Base-by-base conservation (phyloP, 345 rosid genomes). In the Murraya paniculata region DNA sequence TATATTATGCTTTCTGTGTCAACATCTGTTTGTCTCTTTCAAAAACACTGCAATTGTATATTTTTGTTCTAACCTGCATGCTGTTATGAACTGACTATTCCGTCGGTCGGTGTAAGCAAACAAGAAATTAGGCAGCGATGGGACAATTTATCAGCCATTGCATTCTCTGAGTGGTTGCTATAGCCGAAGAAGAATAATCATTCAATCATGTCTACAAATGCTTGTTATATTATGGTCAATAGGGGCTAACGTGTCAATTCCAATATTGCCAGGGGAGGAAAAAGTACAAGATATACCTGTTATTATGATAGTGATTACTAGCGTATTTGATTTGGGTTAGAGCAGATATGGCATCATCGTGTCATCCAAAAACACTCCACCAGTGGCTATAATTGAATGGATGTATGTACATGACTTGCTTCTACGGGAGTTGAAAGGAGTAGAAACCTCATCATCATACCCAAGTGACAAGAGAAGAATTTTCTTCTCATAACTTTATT, bases 81-180 rank as follows among this genome's bases (percentile, higher is more conserved):
- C 61, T 14, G 67, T 0, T 14, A 16, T 28, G 30, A 7, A 13
- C 50, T 13, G 0, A 61, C 13, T 61, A 13, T 31, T 18, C 22
- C 3, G 31, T 7, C 9, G 22, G 38, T 16, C 2, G 0, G 21
- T 2, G n/a, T 18, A 31, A 6, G 41, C 68, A 64, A 64, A 31
- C 41, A 7, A 21, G 68, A 73, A 30, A 21, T 73, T 66, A 56
- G 60, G 58, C 58, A 53, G 13, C 28, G 79, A 75, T 64, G 78
- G 71, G 68, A 80, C 66, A 69, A 50, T 53, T 24, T 50, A 70
- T 50, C 76, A 30, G 39, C 30, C 64, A 31, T 11, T 21, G 30
- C 28, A 1, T 41, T 74, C 28, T 71, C 10, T 30, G 53, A 77
- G 58, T 6, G n/a, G 25, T 60, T 48, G 35, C 33, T 31, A 16